phyloP scores from a whole-genome alignment of 2,329 filamentous ascomycete genomes.

The Sarocladium brachiariae region DNA sequence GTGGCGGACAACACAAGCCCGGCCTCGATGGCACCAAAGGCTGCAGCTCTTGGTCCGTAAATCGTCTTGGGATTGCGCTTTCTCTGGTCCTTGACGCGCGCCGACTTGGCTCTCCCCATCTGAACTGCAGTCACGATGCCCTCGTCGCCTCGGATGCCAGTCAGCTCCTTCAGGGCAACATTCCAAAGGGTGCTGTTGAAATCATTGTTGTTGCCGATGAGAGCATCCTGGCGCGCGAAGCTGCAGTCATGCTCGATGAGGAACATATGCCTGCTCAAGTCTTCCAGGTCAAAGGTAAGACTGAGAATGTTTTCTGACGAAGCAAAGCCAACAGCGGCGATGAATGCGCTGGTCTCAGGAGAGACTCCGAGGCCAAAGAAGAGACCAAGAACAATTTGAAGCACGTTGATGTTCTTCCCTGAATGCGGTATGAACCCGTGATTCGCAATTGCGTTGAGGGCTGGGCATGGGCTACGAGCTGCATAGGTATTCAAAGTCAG shows the following conservation, averaged over 20 bases:
- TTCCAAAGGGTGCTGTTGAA: neutral
- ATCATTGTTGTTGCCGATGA: neutral
- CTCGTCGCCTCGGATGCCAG: too few relatives aligned
- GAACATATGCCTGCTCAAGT: neutral
- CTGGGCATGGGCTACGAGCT: slow-evolving; percentile 1
- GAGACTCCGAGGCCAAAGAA: neutral
- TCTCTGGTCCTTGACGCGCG: neutral
- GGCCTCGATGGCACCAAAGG: neutral
- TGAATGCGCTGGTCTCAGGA: neutral
- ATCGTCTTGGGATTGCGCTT: neutral
- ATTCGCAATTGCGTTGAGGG: neutral
- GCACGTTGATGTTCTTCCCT: neutral
- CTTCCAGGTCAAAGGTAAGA: neutral
- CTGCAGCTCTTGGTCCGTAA: neutral
- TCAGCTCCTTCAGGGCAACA: neutral
- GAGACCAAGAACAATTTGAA: too few relatives aligned
- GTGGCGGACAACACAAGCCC: neutral
- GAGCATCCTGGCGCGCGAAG: neutral
- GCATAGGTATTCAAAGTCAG: neutral
- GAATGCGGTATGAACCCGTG: neutral
- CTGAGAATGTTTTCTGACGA: neutral
- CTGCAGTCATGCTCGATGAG: slow-evolving; percentile 3
- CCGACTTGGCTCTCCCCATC: neutral
- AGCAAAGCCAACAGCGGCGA: neutral
- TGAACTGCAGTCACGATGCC: neutral